Evolutionary conservation across 495 filamentous ascomycete genomes (phyloP).

Genomic region (Cudoniella acicularis): DNA sequence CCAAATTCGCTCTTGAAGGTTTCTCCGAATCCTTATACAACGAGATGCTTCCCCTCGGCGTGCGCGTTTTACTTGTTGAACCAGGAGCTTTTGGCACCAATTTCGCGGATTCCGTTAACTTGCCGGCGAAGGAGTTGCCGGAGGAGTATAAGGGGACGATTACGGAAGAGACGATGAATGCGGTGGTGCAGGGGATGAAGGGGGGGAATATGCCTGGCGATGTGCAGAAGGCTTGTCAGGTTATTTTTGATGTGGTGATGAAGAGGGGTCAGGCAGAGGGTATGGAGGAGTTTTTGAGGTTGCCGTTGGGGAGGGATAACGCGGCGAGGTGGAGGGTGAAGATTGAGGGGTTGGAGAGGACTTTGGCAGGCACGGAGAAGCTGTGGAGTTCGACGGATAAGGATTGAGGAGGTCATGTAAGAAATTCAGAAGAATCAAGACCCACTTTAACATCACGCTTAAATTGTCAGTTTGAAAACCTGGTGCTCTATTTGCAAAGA

Average conservation of each 20-base stretch:
- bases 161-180: conserved; percentile 15
- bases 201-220: conserved; percentile 41
- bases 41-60: conserved; percentile 44
- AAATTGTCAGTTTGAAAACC: too few relatives aligned
- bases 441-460: too few relatives aligned
- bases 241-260: conserved; percentile 46
- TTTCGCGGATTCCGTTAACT: conserved; percentile 23
- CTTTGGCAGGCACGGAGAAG: too few relatives aligned
- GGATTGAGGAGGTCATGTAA: too few relatives aligned
- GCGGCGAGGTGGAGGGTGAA: conserved; percentile 31
- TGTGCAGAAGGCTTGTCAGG: conserved; percentile 41
- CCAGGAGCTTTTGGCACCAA: conserved; percentile 50
- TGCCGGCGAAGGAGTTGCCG: conserved; percentile 11
- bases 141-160: conserved; percentile 27
- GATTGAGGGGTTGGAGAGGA: conserved; percentile 29
- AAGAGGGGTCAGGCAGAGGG: conserved; percentile 24
- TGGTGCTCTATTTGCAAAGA: too few relatives aligned
- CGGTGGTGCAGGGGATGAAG: conserved; percentile 18
- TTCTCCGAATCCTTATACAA: conserved; percentile 39
- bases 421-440: too few relatives aligned
- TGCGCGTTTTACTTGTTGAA: conserved; percentile 42
- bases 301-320: conserved; percentile 46
- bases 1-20: conserved; percentile 53
- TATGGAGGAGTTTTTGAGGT: conserved; percentile 35
- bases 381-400: too few relatives aligned